Percentiles rank a stretch among this genome's conserved stretches.
Conservation (phyloP, 1,284 basidiomycete genomes). For the Cutaneotrichosporon arboriforme region DNA sequence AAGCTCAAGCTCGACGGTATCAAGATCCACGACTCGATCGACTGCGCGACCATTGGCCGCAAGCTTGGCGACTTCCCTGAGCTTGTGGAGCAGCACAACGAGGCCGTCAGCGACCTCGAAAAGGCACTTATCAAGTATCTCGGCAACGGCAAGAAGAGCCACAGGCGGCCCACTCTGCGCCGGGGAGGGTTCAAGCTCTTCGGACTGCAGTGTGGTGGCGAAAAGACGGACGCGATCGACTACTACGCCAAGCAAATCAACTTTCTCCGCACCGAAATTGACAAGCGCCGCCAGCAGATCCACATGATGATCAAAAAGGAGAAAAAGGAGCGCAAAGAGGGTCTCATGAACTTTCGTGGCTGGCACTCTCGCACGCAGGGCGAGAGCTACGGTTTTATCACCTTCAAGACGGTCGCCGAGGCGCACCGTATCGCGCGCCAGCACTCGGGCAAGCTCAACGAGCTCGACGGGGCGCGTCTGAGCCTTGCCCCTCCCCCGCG, state of each 20-base stretch:
- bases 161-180: slow-evolving; percentile 66
- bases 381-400: slow-evolving; percentile 88
- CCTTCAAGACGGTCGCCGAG: slow-evolving; percentile 85
- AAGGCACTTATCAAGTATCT: slow-evolving; percentile 75
- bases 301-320: slow-evolving; percentile 53
- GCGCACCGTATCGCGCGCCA: slow-evolving; percentile 53
- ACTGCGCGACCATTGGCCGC: slow-evolving; percentile 39
- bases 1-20: slow-evolving; percentile 55
- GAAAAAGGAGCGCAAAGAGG: slow-evolving; percentile 35
- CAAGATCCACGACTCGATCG: slow-evolving; percentile 45
- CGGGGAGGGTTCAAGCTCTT: slow-evolving; percentile 67
- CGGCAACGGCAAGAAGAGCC: slow-evolving; percentile 65
- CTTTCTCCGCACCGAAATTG: slow-evolving; percentile 61
- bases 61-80: slow-evolving; percentile 46
- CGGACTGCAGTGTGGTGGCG: slow-evolving; percentile 54
- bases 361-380: slow-evolving; percentile 46
- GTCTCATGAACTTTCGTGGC: background rate
- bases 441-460: slow-evolving; percentile 41
- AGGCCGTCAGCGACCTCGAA: slow-evolving; percentile 78
- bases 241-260: slow-evolving; percentile 67
- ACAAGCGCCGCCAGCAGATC: slow-evolving; percentile 67
- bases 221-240: slow-evolving; percentile 73
- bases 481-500: slow-evolving; percentile 43
- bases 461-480: slow-evolving; percentile 43
- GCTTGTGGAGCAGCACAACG: slow-evolving; percentile 66